Base-by-base conservation (phyloP, 2,329 filamentous ascomycete species). In the Cladosporium sp. region DNA sequence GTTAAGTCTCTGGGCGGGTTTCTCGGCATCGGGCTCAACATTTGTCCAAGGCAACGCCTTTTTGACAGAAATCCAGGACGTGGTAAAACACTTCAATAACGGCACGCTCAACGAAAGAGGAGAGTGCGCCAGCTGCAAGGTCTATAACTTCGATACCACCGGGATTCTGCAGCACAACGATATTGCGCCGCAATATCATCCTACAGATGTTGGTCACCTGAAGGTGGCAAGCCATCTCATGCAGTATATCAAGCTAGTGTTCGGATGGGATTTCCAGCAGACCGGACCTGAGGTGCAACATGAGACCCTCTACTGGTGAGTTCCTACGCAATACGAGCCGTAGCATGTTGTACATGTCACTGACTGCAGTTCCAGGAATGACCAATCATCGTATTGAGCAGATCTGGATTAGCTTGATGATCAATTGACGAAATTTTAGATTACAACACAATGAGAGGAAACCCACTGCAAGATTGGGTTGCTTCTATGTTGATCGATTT, bases 151-250 rank as follows among this genome's bases (percentile, higher is more conserved):
- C 68, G 79, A 82, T 59, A 82, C 78, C 0, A 79, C 74, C 9
- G 80, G 80, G 1, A 79, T 84, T 42, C 62, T 84, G 58, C 77
- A 83, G 58, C 79, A 84, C 60, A 83, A 83, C 57, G 80, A 83
- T 60, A 80, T 82, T 54, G 75, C 72, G 2, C 80, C 80, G 6
- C 72, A 74, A 57, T 82, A 72, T 58, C 81, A 84, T 60, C 80
- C 79, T 0, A 84, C 80, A 0, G 81, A 84, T 60, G 74, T 82
- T 7, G 80, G 81, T 0, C 77, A 82, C 50, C 71, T 83, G 61
- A 84, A 84, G 64, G 65, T 84, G 7, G 80, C 80, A 2, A 82
- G 77, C 64, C 84, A 76, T 63, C 77, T 82, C 41, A 76, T 75
- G 54, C 58, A 79, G 65, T 84, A 76, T 64, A 77, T 82, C 42